phyloP scores from a whole-genome alignment of 768 basidiomycete species.

The Cyathus striatus region DNA sequence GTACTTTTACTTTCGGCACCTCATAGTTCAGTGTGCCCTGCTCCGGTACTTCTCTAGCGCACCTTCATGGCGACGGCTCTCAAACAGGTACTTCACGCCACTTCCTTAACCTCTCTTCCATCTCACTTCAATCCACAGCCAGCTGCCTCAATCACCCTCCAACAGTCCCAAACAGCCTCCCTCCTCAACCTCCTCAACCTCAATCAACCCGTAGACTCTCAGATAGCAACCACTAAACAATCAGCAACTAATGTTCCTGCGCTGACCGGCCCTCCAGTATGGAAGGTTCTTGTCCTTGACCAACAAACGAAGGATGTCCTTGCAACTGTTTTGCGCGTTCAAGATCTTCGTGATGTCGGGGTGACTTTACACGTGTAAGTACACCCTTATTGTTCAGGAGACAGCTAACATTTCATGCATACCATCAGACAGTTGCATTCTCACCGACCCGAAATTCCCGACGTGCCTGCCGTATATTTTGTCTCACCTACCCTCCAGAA shows the following conservation, averaged over 20 bases:
- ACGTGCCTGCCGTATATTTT: constrained; percentile 97
- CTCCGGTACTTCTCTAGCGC: no score
- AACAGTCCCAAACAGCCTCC: constrained; percentile 84
- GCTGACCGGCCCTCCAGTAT: constrained; percentile 71
- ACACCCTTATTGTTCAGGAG: constrained; percentile 1
- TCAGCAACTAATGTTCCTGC: constrained; percentile 46
- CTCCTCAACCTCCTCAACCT: constrained; percentile 85
- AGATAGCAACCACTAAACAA: constrained; percentile 30
- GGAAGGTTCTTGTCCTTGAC: constrained; percentile 96
- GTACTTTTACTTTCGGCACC: no score
- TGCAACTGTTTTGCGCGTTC: constrained; percentile 91
- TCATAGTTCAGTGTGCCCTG: no score
- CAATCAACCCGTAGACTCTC: constrained; percentile 52
- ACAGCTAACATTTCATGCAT: constrained; percentile 3
- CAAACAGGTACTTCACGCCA: no score
- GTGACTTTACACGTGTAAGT: constrained; percentile 96
- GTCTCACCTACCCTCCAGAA: constrained; percentile 87
- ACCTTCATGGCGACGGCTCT: constrained; percentile 30
- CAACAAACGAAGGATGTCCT: constrained; percentile 95
- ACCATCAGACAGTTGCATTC: constrained; percentile 83
- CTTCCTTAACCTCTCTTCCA: no score
- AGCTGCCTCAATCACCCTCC: constrained; percentile 55
- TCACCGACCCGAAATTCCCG: constrained; percentile 79
- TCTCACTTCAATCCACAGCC: no score
- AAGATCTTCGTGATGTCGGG: constrained; percentile 93